Evolutionary conservation across 768 basidiomycete species (phyloP).

Genomic region (Russula lepida): DNA sequence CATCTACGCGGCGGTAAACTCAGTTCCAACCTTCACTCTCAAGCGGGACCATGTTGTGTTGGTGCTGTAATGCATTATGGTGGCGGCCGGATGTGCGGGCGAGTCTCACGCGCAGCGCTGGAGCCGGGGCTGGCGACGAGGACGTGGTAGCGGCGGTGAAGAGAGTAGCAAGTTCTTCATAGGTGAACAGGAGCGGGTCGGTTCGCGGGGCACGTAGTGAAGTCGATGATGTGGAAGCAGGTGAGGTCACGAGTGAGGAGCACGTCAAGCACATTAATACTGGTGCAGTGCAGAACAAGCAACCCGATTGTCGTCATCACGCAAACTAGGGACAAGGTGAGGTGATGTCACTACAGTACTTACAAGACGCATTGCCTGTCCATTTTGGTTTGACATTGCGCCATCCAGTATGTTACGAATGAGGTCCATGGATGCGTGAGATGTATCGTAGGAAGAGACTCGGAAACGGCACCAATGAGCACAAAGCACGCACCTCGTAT

Average conservation of each 20-base stretch:
- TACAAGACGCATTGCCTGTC: slow-evolving; percentile 57
- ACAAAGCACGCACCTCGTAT: slow-evolving; percentile 89
- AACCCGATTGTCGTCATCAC: too few species aligned
- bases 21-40: slow-evolving; percentile 72
- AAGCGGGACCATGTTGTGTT: slow-evolving; percentile 87
- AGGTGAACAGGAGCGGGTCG: slow-evolving; percentile 82
- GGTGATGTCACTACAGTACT: too few species aligned
- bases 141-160: slow-evolving; percentile 9
- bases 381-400: slow-evolving; percentile 54
- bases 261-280: slow-evolving; percentile 83
- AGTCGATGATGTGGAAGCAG: slow-evolving; percentile 78
- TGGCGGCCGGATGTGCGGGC: slow-evolving; percentile 57
- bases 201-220: slow-evolving; percentile 83
- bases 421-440: too few species aligned
- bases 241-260: slow-evolving; percentile 75
- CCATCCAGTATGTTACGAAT: slow-evolving; percentile 64
- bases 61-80: slow-evolving; percentile 61
- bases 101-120: slow-evolving; percentile 58
- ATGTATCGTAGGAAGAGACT: too few species aligned
- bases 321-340: too few species aligned
- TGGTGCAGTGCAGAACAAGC: too few species aligned
- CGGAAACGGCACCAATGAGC: slow-evolving; percentile 69
- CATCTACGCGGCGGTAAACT: slow-evolving; percentile 63
- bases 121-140: slow-evolving; percentile 17
- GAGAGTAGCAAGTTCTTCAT: slow-evolving; percentile 56